Evolutionary conservation across 1,284 basidiomycete genomes (phyloP).

Genomic region (Phylloporus sp.): DNA sequence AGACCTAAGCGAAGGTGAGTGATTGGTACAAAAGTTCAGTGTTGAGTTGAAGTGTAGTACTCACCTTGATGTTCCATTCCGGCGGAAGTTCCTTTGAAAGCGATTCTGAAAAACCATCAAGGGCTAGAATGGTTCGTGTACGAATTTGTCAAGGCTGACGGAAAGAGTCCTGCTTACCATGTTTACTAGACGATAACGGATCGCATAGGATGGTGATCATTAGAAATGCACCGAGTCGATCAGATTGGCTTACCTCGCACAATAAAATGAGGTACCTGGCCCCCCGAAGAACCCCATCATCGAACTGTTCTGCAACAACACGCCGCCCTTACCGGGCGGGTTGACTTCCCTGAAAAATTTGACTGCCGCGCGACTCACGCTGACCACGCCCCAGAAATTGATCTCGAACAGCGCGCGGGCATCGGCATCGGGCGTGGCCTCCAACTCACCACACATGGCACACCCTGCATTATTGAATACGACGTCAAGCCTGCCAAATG

Average conservation of each 20-base stretch:
- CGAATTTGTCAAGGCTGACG: too few species aligned
- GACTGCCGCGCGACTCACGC: too few species aligned
- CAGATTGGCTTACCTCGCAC: conserved; percentile 9
- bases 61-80: not conserved
- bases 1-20: conserved; percentile 6
- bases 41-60: not conserved
- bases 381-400: too few species aligned
- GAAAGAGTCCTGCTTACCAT: conserved; percentile 10
- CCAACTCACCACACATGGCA: not conserved
- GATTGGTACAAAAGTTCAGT: not conserved
- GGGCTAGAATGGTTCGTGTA: not conserved
- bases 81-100: not conserved
- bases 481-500: conserved; percentile 22
- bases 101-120: not conserved
- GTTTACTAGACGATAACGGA: conserved; percentile 6
- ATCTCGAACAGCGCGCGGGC: too few species aligned
- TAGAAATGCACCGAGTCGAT: not conserved
- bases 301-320: too few species aligned
- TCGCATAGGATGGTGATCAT: not conserved
- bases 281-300: too few species aligned
- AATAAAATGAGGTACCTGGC: not conserved
- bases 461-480: conserved; percentile 31
- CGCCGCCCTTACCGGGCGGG: too few species aligned
- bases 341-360: too few species aligned
- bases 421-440: too few species aligned